Base-by-base conservation (phyloP, 2,329 filamentous ascomycete genomes). In the Trichoderma simmonsii region DNA sequence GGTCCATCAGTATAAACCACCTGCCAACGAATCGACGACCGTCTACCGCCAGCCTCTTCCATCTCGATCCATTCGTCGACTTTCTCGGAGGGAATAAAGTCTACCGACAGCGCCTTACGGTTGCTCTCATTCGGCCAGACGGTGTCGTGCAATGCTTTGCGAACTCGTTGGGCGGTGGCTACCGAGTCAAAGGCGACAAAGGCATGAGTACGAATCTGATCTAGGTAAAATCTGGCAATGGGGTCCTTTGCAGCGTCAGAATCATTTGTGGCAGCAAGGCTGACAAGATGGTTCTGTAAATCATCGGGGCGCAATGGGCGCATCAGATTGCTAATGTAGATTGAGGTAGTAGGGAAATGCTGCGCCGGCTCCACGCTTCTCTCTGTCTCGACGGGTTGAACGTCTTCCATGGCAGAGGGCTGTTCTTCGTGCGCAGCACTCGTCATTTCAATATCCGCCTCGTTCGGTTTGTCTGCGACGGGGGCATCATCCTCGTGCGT, bases 291-390 rank as follows among this genome's bases (percentile, higher is more conserved):
- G 1, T 87, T 85, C 76, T 88, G 89, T 1, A 98, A 87, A 21
- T 86, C 85, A 30, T 85, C 83, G 0, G 90, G 87, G 72, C 93
- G 92, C 26, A 98, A 85, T 11, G 96, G 95, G 61, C 95, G 91
- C 89, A 97, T 95, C 70, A 98, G 89, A 77, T 97, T 92, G 80
- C 91, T 91, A 76, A 98, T 96, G 82, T 98, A 98, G 61, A 98
- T 84, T 18, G 93, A 91, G 36, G 89, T 83, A 3, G 94, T 95
- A 6, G 92, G 90, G 26, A 89, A 87, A 80, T 96, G 93, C 43
- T 91, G 82, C 0, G 93, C 87, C 7, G 91, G 90, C 28, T 81
- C 81, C 32, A 86, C 81, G 51, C 82, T 79, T 24, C 77, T 74
- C 60, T 82, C 82, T 75, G 81, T 80, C 24, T 79, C 77, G 21